Conservation (phyloP, 805 yeast genomes). For the Ogataea polymorpha region DNA sequence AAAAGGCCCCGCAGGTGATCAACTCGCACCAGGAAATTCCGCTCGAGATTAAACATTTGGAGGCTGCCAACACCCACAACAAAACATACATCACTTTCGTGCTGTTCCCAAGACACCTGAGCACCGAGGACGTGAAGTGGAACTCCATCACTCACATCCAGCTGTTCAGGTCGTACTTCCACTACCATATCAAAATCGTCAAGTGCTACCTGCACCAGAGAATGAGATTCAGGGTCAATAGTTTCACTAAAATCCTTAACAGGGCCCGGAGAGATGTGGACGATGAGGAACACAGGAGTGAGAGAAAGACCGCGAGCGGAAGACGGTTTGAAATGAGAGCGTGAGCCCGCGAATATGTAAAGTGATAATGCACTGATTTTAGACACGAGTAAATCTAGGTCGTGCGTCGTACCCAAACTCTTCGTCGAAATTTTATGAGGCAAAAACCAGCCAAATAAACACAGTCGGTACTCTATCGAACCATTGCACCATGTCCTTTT, state of each 20-base stretch:
- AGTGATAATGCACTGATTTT: background rate
- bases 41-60: conserved; percentile 62
- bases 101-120: conserved; percentile 76
- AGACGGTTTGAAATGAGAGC: conserved; percentile 52
- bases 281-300: conserved; percentile 52
- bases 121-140: conserved; percentile 61
- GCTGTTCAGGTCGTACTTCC: conserved; percentile 93
- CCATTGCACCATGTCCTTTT: conserved; percentile 52
- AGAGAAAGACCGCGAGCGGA: conserved; percentile 70
- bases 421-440: conserved; percentile 13
- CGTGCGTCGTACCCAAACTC: conserved; percentile 1
- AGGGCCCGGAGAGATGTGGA: conserved; percentile 94
- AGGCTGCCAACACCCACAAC: conserved; percentile 34
- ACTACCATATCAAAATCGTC: conserved; percentile 96
- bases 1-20: conserved; percentile 97
- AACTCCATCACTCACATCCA: conserved; percentile 89
- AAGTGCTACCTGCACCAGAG: conserved; percentile 98
- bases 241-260: conserved; percentile 91
- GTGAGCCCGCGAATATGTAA: background rate
- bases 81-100: conserved; percentile 60
- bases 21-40: conserved; percentile 93
- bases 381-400: background rate
- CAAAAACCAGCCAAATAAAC: conserved; percentile 6
- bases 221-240: conserved; percentile 94
- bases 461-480: background rate